A percentile compares a stretch with the other conserved stretches of the same genome.
Evolutionary conservation across 2,329 filamentous ascomycete species (phyloP).

Genomic region (Xylaria sp.): DNA sequence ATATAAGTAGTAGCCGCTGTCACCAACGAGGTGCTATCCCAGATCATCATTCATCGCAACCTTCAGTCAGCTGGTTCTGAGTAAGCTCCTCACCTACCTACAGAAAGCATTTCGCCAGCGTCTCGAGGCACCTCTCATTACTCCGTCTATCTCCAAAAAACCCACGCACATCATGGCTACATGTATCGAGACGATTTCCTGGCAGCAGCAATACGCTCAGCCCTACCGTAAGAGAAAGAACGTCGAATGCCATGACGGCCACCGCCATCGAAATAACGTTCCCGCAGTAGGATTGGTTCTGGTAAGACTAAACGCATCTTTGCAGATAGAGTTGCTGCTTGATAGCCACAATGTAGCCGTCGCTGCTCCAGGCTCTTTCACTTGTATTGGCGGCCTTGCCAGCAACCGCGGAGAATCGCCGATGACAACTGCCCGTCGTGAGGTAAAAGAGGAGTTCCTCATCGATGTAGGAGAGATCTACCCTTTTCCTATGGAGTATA

Average conservation of each 20-base stretch:
- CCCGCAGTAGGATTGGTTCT: constrained; percentile 30
- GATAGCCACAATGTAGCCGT: constrained; percentile 13
- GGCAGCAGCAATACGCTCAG: constrained; percentile 21
- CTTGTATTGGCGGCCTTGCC: constrained; percentile 27
- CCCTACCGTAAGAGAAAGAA: constrained; percentile 19
- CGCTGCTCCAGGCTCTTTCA: neutral
- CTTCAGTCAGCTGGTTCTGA: neutral
- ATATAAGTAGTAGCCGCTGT: constrained; percentile 4
- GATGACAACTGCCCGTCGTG: constrained; percentile 6
- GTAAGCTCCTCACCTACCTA: neutral
- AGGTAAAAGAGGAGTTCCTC: constrained; percentile 16
- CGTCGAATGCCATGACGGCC: constrained; percentile 18
- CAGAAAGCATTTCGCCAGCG: neutral
- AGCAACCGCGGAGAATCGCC: neutral
- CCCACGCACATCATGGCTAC: constrained; percentile 10
- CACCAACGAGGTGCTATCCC: too few relatives aligned
- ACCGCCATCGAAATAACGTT: constrained; percentile 25
- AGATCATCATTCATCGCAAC: neutral
- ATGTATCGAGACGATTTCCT: neutral
- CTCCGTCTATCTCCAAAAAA: constrained; percentile 40
- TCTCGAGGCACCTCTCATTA: neutral
- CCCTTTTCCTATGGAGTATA: constrained; percentile 5
- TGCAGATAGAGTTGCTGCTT: constrained; percentile 27
- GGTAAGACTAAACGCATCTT: constrained; percentile 12
- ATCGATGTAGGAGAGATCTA: constrained; percentile 20